Evolutionary conservation across 371 early-diverging fungal species (phyloP).

Genomic region (Zopfochytrium polystomum): DNA sequence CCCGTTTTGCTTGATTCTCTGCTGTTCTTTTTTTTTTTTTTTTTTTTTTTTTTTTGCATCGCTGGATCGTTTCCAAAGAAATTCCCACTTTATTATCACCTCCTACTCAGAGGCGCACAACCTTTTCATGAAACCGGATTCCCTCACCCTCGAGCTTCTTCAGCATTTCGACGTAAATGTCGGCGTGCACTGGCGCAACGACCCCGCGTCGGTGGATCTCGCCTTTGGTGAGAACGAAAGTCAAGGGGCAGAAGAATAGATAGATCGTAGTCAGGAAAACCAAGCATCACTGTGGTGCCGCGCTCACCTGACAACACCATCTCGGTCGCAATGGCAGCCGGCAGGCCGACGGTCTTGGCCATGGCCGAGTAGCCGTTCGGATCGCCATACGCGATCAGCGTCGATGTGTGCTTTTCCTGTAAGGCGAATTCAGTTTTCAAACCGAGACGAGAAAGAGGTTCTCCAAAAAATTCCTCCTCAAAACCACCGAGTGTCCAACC

Average conservation of each 20-base stretch:
- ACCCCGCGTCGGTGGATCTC: conserved; percentile 68
- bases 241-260: background rate
- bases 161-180: conserved; percentile 88
- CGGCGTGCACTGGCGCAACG: conserved; percentile 87
- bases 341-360: conserved; percentile 97
- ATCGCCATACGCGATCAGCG: conserved; percentile 88
- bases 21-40: too few relatives aligned
- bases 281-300: too few relatives aligned
- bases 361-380: conserved; percentile 89
- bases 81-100: too few relatives aligned
- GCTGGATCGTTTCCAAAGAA: too few relatives aligned
- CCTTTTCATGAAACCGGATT: conserved; percentile 48
- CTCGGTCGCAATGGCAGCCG: conserved; percentile 93
- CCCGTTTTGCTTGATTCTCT: too few relatives aligned
- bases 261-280: too few relatives aligned
- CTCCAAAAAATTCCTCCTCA: background rate
- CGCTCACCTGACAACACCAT: conserved; percentile 75
- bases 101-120: too few relatives aligned
- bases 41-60: too few relatives aligned
- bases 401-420: conserved; percentile 82
- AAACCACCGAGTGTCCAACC: background rate
- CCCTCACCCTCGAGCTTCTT: conserved; percentile 81
- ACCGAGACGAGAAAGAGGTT: conserved; percentile 2
- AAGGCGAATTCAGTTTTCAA: background rate
- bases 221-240: conserved; percentile 40